Conservation (phyloP, 2,329 filamentous ascomycete genomes). For the Pestalotiopsis sp. region DNA sequence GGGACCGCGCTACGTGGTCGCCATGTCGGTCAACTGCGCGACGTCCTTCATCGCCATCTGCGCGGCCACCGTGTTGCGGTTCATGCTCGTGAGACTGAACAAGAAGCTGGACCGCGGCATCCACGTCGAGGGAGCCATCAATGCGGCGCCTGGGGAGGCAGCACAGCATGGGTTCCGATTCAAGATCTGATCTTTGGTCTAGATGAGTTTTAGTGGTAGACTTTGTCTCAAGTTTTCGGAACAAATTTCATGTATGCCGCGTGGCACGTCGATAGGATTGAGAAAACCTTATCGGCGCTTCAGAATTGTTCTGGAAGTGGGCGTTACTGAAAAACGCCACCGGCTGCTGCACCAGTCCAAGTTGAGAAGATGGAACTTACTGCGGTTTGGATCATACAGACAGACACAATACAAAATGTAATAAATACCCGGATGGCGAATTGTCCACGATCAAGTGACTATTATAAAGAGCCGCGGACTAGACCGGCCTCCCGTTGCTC, state of each 20-base stretch:
- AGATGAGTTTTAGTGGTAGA: background rate
- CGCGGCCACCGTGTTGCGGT: constrained; percentile 62
- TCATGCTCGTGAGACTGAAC: constrained; percentile 68
- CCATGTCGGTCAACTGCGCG: constrained; percentile 70
- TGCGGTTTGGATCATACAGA: background rate
- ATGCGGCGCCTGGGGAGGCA: constrained; percentile 57
- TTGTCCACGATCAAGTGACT: background rate
- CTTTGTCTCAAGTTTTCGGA: background rate
- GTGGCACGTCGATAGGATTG: background rate
- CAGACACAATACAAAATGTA: background rate
- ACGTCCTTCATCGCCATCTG: constrained; percentile 66
- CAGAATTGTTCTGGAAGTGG: background rate
- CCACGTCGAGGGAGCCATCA: constrained; percentile 56
- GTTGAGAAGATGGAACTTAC: background rate
- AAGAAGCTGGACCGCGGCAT: constrained; percentile 70
- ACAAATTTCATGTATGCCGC: background rate
- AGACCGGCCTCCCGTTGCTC: background rate
- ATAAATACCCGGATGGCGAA: background rate
- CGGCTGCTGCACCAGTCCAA: background rate
- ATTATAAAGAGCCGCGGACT: background rate
- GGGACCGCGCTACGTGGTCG: constrained; percentile 49
- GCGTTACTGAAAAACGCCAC: background rate
- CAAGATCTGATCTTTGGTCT: constrained; percentile 46
- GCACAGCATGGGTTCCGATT: constrained; percentile 68
- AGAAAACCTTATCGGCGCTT: background rate